Evolutionary conservation across 108 stramenopile species (phyloP).

Genomic region (Hondaea fermentalgiana): DNA sequence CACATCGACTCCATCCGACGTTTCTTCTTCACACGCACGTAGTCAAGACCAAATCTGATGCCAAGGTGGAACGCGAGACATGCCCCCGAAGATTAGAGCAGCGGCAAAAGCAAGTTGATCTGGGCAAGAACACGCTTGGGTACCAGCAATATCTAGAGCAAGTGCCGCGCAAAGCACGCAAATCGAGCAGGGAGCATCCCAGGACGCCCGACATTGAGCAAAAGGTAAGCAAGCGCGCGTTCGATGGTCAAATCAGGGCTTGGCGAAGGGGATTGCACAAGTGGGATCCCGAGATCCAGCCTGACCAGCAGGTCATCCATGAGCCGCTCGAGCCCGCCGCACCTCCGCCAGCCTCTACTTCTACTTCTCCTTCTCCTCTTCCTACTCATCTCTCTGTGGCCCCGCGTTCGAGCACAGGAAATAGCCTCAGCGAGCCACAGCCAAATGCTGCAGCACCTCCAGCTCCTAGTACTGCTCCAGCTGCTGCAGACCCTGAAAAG

Average conservation of each 20-base stretch:
- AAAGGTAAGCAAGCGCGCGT: slow-evolving; percentile 26
- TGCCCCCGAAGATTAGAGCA: slow-evolving; percentile 31
- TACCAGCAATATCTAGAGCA: slow-evolving; percentile 24
- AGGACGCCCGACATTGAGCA: slow-evolving; percentile 24
- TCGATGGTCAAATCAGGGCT: slow-evolving; percentile 25
- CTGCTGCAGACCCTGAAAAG: not conserved
- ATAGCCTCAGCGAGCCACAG: no score
- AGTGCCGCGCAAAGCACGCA: slow-evolving; percentile 19
- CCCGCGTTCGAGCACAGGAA: not conserved
- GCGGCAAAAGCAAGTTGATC: slow-evolving; percentile 42
- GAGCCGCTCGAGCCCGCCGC: not conserved
- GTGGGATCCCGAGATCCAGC: slow-evolving; percentile 20
- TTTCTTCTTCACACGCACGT: no score
- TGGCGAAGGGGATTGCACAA: slow-evolving; percentile 30
- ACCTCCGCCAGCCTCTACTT: not conserved
- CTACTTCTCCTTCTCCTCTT: not conserved
- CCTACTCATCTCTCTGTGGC: not conserved
- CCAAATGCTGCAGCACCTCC: no score
- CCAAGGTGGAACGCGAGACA: slow-evolving; percentile 18
- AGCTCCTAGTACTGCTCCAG: no score
- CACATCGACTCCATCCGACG: no score
- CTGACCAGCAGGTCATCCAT: not conserved
- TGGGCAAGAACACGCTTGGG: slow-evolving; percentile 42
- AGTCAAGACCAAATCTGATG: not conserved
- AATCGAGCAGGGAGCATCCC: slow-evolving; percentile 2